These are phyloP conservation scores for Achaetomiella virescens DNA, from an alignment of 495 filamentous ascomycete genomes.

Conservation along the genomic window DNA sequence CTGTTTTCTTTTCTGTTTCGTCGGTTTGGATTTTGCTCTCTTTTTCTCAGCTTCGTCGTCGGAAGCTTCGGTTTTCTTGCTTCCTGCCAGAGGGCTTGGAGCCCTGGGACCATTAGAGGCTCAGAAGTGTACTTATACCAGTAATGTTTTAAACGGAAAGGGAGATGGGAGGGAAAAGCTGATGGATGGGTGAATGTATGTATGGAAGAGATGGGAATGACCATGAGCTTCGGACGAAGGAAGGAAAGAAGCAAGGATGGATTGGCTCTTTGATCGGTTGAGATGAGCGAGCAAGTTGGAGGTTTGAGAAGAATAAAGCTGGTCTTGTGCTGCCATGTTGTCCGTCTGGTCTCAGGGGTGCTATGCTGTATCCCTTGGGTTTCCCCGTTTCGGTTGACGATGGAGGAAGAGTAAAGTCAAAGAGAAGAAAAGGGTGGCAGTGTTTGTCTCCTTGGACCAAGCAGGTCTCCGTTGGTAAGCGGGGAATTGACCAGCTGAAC, in stretches of 20 bases:
- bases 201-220: slow-evolving; percentile 4
- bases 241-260: not conserved
- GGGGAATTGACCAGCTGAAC: too few species aligned
- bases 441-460: too few species aligned
- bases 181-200: not conserved
- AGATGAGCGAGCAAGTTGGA: not conserved
- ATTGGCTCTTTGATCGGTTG: not conserved
- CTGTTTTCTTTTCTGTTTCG: slow-evolving; percentile 4
- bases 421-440: too few species aligned
- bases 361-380: not conserved
- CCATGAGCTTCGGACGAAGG: not conserved
- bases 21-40: not conserved
- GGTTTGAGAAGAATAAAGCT: not conserved
- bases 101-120: not conserved
- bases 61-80: not conserved
- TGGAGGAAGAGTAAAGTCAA: too few species aligned
- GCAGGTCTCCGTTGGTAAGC: too few species aligned
- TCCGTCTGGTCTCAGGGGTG: not conserved
- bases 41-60: slow-evolving; percentile 1
- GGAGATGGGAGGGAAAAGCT: not conserved
- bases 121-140: not conserved
- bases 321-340: not conserved
- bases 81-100: not conserved
- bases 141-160: not conserved
- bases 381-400: too few species aligned